Evolutionary conservation across 805 yeast species (phyloP).

Genomic region (Tetrapisispora phaffii): DNA sequence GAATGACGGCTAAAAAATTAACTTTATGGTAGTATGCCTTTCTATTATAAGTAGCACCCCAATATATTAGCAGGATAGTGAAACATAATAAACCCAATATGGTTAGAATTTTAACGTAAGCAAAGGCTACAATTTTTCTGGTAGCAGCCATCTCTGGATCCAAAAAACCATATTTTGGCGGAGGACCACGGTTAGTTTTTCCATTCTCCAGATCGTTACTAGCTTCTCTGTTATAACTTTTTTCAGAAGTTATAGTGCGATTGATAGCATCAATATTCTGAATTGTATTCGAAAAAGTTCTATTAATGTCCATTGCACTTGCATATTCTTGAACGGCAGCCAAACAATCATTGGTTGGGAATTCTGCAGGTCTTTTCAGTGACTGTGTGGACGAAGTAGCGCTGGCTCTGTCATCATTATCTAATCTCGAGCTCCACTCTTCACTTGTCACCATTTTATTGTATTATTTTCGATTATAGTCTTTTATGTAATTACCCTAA

Average conservation of each 20-base stretch:
- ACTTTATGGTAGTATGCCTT: conserved; percentile 16
- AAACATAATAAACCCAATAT: conserved; percentile 17
- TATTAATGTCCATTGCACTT: neutral
- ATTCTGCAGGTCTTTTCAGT: too few relatives aligned
- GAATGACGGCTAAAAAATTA: conserved; percentile 28
- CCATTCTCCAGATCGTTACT: neutral
- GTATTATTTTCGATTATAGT: too few relatives aligned
- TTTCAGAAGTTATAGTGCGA: neutral
- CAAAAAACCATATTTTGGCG: conserved; percentile 1
- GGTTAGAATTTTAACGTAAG: neutral
- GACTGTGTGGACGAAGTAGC: neutral
- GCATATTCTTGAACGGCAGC: neutral
- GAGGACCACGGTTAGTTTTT: neutral
- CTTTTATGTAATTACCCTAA: too few relatives aligned
- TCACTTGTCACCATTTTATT: too few relatives aligned
- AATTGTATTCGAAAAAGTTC: conserved; percentile 1
- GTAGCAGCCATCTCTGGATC: neutral
- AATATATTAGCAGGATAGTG: conserved; percentile 24
- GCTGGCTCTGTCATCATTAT: neutral
- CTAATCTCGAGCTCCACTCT: too few relatives aligned
- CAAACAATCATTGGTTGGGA: neutral
- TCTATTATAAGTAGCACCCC: conserved; percentile 32
- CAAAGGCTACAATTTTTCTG: neutral
- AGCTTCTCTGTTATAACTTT: neutral
- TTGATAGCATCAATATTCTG: neutral